Evolutionary conservation across 2,329 filamentous ascomycete species (phyloP).

Genomic region (Tolypocladium amazonense): DNA sequence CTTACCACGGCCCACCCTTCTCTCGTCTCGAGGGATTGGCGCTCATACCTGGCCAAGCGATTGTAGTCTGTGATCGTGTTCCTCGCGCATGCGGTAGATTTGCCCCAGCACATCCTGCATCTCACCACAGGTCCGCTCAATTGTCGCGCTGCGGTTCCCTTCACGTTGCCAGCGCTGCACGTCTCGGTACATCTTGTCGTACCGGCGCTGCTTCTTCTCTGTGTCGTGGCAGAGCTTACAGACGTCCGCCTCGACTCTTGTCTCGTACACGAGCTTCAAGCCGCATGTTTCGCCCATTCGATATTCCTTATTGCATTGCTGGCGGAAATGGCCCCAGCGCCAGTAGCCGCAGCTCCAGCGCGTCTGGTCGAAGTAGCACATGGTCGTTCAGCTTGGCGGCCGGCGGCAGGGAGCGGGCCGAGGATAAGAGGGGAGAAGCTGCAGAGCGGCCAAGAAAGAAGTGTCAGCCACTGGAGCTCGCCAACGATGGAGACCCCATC

Average conservation of each 20-base stretch:
- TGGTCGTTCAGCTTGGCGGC: constrained; percentile 27
- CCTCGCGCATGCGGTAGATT: constrained; percentile 35
- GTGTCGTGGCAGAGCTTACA: constrained; percentile 87
- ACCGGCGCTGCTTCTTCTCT: constrained; percentile 70
- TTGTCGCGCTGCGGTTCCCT: constrained; percentile 61
- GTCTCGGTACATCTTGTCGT: constrained; percentile 63
- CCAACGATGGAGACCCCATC: constrained; percentile 3
- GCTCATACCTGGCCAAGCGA: constrained; percentile 21
- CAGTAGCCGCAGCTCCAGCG: constrained; percentile 79
- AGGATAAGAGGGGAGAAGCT: constrained; percentile 2
- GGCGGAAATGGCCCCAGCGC: constrained; percentile 88
- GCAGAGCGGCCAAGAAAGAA: constrained; percentile 6
- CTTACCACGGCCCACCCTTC: not conserved
- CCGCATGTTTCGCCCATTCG: constrained; percentile 94
- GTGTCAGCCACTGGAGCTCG: constrained; percentile 9
- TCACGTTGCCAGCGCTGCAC: constrained; percentile 69
- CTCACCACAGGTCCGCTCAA: constrained; percentile 60
- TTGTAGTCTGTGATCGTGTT: constrained; percentile 24
- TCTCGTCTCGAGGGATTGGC: not conserved
- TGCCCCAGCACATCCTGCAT: constrained; percentile 56
- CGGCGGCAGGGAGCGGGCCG: not conserved
- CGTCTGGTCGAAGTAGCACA: constrained; percentile 96
- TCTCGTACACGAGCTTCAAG: constrained; percentile 77
- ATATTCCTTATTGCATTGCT: constrained; percentile 91
- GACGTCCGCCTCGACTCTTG: constrained; percentile 48